phyloP scores from a whole-genome alignment of 2,329 filamentous ascomycete species.

The Fusarium continuum region DNA sequence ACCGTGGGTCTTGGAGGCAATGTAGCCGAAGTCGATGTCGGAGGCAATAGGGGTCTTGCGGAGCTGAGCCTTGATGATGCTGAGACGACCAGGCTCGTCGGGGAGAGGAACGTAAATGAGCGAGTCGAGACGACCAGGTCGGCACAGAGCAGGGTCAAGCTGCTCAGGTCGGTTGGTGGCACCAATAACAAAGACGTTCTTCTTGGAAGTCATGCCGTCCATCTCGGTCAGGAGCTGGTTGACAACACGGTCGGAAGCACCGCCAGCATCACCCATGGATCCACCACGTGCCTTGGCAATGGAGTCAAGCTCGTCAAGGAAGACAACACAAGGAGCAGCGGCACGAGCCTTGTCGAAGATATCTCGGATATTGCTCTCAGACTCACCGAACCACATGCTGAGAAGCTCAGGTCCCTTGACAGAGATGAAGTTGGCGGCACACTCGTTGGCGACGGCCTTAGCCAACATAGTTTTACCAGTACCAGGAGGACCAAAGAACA shows the following conservation, averaged over 20 bases:
- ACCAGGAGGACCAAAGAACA: slow-evolving; percentile 99
- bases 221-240: slow-evolving; percentile 99
- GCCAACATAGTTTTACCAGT: slow-evolving; percentile 99
- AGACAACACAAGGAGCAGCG: slow-evolving; percentile 96
- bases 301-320: slow-evolving; percentile 97
- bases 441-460: slow-evolving; percentile 99
- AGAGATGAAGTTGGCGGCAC: slow-evolving; percentile 99
- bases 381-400: slow-evolving; percentile 99
- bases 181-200: slow-evolving; percentile 99
- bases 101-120: slow-evolving; percentile 98
- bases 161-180: slow-evolving; percentile 99
- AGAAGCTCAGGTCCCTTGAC: slow-evolving; percentile 98
- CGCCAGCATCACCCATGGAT: slow-evolving; percentile 93
- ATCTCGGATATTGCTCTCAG: slow-evolving; percentile 99
- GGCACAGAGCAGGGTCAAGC: slow-evolving; percentile 96
- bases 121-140: slow-evolving; percentile 97
- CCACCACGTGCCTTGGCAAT: slow-evolving; percentile 99
- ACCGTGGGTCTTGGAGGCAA: slow-evolving; percentile 95
- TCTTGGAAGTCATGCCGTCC: slow-evolving; percentile 99
- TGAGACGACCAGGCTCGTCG: slow-evolving; percentile 86
- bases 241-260: slow-evolving; percentile 98
- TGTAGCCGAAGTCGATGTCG: slow-evolving; percentile 90
- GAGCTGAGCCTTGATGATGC: slow-evolving; percentile 94
- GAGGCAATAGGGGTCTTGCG: slow-evolving; percentile 93
- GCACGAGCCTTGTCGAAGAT: slow-evolving; percentile 99